Evolutionary conservation across 257 asterid species (phyloP).

Genomic region (Przewalskia tangutica): DNA sequence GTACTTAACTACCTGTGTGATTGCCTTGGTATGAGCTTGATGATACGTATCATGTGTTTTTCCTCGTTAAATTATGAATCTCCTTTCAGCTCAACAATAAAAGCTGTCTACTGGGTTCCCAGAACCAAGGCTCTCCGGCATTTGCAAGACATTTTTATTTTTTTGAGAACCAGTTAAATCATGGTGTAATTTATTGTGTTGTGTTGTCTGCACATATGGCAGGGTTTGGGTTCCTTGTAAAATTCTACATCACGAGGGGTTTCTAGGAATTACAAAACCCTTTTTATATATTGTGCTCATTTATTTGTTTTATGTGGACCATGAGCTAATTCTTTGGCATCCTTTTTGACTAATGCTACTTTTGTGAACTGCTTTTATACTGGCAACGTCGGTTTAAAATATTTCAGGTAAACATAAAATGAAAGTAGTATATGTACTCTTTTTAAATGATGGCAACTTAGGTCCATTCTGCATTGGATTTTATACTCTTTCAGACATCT

Average conservation of each 20-base stretch:
- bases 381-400: background rate
- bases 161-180: conserved; percentile 32
- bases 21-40: conserved; percentile 22
- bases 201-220: background rate
- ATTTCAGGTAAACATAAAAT: background rate
- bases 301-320: conserved; percentile 4
- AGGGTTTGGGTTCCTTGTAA: conserved; percentile 9
- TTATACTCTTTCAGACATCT: background rate
- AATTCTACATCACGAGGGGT: conserved; percentile 6
- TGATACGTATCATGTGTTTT: conserved; percentile 23
- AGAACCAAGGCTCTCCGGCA: conserved; percentile 25
- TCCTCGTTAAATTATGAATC: conserved; percentile 7
- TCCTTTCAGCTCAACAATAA: conserved; percentile 37
- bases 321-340: conserved; percentile 1
- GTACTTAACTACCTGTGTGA: conserved; percentile 19
- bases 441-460: background rate
- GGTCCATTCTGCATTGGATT: background rate
- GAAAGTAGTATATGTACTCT: background rate
- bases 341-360: background rate
- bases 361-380: background rate
- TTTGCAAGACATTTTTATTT: conserved; percentile 21
- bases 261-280: conserved; percentile 7
- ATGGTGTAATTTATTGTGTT: conserved; percentile 24
- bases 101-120: conserved; percentile 29
- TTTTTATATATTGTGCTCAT: conserved; percentile 1